phyloP scores from a whole-genome alignment of 1,139 yeast genomes.

The Taiozyma sp. region DNA sequence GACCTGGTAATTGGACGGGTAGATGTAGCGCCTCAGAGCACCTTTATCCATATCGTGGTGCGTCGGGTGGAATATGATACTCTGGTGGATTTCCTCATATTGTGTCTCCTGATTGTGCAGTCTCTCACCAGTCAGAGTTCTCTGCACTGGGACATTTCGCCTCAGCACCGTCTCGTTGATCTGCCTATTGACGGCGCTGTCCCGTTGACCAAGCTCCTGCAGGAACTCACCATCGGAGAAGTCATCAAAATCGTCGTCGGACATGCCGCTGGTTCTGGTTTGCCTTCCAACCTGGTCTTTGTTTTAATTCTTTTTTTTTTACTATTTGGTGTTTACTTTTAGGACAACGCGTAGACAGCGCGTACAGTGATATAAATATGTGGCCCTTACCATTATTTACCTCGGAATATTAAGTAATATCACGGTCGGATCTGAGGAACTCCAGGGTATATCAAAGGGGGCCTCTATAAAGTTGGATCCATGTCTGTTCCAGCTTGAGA shows the following conservation, averaged over 20 bases:
- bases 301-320: too few relatives aligned
- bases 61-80: constrained; percentile 36
- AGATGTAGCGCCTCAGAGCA: constrained; percentile 50
- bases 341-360: background rate
- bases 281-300: background rate
- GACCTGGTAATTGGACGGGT: constrained; percentile 80
- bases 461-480: too few relatives aligned
- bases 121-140: constrained; percentile 29
- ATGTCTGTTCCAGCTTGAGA: too few relatives aligned
- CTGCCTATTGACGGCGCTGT: constrained; percentile 27
- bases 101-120: constrained; percentile 25
- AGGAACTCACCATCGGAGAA: constrained; percentile 28
- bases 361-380: background rate
- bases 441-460: too few relatives aligned
- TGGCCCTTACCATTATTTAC: background rate
- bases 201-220: constrained; percentile 24
- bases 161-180: constrained; percentile 27
- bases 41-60: constrained; percentile 44
- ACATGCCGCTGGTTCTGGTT: background rate
- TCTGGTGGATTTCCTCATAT: constrained; percentile 31
- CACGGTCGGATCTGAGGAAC: too few relatives aligned
- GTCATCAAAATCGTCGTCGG: constrained; percentile 8
- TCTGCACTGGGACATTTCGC: constrained; percentile 29
- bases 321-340: too few relatives aligned
- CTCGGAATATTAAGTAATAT: background rate